These are phyloP conservation scores for Pythium scleroteichum DNA, from an alignment of 352 stramenopile species.

Conservation along the genomic window DNA sequence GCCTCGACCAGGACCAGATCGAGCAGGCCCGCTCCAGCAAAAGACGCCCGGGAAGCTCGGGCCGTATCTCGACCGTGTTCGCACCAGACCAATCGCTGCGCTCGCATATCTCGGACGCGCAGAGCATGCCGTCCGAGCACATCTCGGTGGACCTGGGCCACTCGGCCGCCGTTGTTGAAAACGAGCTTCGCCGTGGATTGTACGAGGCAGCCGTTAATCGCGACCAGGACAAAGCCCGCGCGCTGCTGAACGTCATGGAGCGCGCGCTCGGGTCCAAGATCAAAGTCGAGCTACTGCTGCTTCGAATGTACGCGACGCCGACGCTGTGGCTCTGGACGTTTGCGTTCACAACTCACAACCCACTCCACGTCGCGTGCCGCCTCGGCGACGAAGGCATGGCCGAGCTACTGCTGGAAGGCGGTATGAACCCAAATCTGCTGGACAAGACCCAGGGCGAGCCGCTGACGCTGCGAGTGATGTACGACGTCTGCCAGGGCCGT, in stretches of 20 bases:
- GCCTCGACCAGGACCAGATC: constrained; percentile 38
- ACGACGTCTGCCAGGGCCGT: constrained; percentile 67
- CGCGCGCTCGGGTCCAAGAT: constrained; percentile 60
- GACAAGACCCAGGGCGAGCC: constrained; percentile 74
- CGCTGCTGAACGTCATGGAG: constrained; percentile 51
- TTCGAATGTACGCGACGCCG: constrained; percentile 75
- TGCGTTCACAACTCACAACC: constrained; percentile 68
- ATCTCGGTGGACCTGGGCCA: constrained; percentile 16
- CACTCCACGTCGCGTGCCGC: constrained; percentile 69
- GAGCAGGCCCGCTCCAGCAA: neutral
- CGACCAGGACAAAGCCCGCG: constrained; percentile 41
- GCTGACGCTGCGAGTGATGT: constrained; percentile 60
- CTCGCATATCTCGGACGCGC: neutral
- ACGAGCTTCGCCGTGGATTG: constrained; percentile 47
- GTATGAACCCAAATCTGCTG: constrained; percentile 71
- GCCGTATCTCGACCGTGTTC: constrained; percentile 15
- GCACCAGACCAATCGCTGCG: neutral
- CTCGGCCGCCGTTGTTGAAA: constrained; percentile 31
- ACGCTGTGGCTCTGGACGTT: constrained; percentile 62
- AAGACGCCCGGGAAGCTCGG: constrained; percentile 2
- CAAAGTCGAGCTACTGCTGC: constrained; percentile 60
- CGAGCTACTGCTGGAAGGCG: constrained; percentile 53
- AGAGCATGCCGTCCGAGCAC: neutral
- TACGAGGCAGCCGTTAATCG: constrained; percentile 50
- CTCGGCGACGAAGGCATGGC: constrained; percentile 61